phyloP scores from a whole-genome alignment of 2,329 filamentous ascomycete species.

The Thyridium curvatum region DNA sequence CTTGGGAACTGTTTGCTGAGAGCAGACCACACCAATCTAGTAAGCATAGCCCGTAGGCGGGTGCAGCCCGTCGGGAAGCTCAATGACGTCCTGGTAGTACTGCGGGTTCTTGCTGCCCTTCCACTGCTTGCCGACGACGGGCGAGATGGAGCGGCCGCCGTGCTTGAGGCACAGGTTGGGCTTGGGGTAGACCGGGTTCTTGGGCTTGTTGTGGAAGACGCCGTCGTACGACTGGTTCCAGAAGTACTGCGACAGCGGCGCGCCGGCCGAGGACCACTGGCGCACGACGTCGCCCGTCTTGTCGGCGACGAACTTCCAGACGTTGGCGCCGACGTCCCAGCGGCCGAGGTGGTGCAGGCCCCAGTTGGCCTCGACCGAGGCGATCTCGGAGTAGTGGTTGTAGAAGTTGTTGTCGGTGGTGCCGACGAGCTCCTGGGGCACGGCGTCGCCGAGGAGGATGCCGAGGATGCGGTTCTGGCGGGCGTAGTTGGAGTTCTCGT shows the following conservation, averaged over 20 bases:
- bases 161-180: constrained; percentile 17
- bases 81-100: constrained; percentile 18
- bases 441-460: constrained; percentile 68
- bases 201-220: constrained; percentile 15
- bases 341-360: constrained; percentile 61
- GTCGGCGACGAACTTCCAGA: constrained; percentile 55
- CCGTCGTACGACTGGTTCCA: constrained; percentile 21
- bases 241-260: constrained; percentile 9
- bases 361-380: constrained; percentile 67
- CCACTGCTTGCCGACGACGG: constrained; percentile 14
- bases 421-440: constrained; percentile 57
- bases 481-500: constrained; percentile 68
- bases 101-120: constrained; percentile 11
- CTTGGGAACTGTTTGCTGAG: too few species aligned
- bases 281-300: constrained; percentile 49
- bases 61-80: constrained; percentile 19
- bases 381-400: constrained; percentile 64
- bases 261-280: constrained; percentile 6
- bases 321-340: constrained; percentile 67
- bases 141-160: constrained; percentile 14
- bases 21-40: too few species aligned
- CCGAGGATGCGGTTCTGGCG: constrained; percentile 62
- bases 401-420: constrained; percentile 66
- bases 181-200: constrained; percentile 15
- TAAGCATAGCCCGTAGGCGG: constrained; percentile 13